Conservation (phyloP, 352 stramenopile genomes). For the Phytopythium boreale region DNA sequence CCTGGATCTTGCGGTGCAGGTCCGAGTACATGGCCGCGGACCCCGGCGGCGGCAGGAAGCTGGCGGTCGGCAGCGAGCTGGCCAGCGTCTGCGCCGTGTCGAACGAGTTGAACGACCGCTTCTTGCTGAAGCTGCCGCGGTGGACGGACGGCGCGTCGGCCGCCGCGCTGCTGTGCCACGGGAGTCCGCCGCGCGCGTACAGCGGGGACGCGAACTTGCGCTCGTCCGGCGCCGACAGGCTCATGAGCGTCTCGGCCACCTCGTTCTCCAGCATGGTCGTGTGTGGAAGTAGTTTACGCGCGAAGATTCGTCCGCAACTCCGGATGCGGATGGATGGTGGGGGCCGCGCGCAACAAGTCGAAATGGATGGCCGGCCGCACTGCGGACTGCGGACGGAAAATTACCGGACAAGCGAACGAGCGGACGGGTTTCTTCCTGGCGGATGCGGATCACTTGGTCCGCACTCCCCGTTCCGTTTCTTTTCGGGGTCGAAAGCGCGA, state of each 20-base stretch:
- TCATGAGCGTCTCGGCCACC: slow-evolving; percentile 79
- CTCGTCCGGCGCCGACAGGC: slow-evolving; percentile 71
- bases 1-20: slow-evolving; percentile 56
- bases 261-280: slow-evolving; percentile 61
- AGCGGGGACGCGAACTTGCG: slow-evolving; percentile 56
- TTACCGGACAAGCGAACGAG: too few relatives aligned
- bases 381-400: not conserved
- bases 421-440: too few relatives aligned
- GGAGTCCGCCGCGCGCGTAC: slow-evolving; percentile 41
- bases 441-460: not conserved
- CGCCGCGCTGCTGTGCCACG: slow-evolving; percentile 44
- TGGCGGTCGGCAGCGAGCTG: slow-evolving; percentile 49
- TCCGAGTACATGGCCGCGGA: slow-evolving; percentile 36
- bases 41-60: slow-evolving; percentile 43
- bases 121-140: slow-evolving; percentile 26
- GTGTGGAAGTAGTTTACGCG: not conserved
- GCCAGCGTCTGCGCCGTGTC: slow-evolving; percentile 21
- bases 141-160: not conserved
- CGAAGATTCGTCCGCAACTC: not conserved
- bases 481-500: slow-evolving; percentile 2
- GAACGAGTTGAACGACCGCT: slow-evolving; percentile 47
- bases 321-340: not conserved
- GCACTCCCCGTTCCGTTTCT: not conserved
- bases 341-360: too few relatives aligned
- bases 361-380: too few relatives aligned